phyloP scores from a whole-genome alignment of 495 filamentous ascomycete species.

The Penicillium canariense region DNA sequence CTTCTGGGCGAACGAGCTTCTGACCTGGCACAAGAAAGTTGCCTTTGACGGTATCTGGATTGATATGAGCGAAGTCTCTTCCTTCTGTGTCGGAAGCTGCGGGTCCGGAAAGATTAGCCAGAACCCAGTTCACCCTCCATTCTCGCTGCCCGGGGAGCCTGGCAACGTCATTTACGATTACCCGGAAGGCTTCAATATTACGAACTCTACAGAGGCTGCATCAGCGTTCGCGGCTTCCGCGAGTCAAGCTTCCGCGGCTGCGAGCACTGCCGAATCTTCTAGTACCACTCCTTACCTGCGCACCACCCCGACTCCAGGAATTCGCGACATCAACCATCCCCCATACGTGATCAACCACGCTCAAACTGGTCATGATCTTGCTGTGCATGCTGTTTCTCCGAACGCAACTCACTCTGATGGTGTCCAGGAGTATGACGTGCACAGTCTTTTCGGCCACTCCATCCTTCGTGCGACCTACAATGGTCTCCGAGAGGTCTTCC shows the following conservation, averaged over 20 bases:
- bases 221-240: conserved; percentile 53
- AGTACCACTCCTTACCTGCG: conserved; percentile 53
- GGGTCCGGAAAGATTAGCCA: conserved; percentile 65
- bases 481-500: conserved; percentile 60
- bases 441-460: conserved; percentile 73
- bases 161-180: conserved; percentile 61
- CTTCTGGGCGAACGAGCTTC: conserved; percentile 74
- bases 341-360: conserved; percentile 81
- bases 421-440: conserved; percentile 73
- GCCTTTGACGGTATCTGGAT: conserved; percentile 61
- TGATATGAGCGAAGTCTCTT: conserved; percentile 66
- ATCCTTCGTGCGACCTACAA: conserved; percentile 80
- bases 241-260: conserved; percentile 46
- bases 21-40: conserved; percentile 57
- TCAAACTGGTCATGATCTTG: conserved; percentile 64
- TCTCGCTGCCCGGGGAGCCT: conserved; percentile 62
- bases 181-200: conserved; percentile 69
- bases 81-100: conserved; percentile 80
- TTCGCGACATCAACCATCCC: conserved; percentile 74
- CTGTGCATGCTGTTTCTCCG: conserved; percentile 68
- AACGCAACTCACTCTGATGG: conserved; percentile 78
- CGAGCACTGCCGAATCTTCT: conserved; percentile 32
- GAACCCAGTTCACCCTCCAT: conserved; percentile 69
- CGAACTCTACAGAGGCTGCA: conserved; percentile 67
- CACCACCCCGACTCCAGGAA: conserved; percentile 63